Base-by-base conservation (phyloP, 2,329 filamentous ascomycete genomes). In the Phoma sp. region DNA sequence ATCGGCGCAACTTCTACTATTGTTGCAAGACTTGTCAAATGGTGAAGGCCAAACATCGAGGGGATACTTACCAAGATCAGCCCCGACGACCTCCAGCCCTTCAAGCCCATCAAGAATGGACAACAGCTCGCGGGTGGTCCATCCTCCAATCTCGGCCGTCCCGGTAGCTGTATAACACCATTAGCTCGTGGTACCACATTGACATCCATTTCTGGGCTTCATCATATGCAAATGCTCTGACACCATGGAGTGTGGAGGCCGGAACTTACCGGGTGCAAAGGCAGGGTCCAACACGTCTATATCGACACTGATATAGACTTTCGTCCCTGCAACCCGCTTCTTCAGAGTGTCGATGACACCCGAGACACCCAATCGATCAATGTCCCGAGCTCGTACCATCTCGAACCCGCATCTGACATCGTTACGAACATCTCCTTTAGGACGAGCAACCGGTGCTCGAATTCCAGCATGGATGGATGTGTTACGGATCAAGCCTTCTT, bases 401-500 rank as follows among this genome's bases (percentile, higher is more conserved):
- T 79, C 74, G 60, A 87, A 88, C 1, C 85, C 85, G 60, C 84
- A 87, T 9, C 80, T 78, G 37, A 78, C 64, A 64, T 87, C 84
- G 61, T 87, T 85, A 11, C 77, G 72, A 32, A 85, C 55, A 62
- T 87, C 85, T 7, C 73, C 74, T 54, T 80, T 80, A 18, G 71
- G 75, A 10, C 80, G 77, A 7, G 73, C 62, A 1, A 86, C 66
- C 0, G 83, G 83, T 0, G 80, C 84, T 35, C 85, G 78, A 57
- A 86, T 86, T 0, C 85, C 85, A n/a, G 82, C 85, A 67, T 87
- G 85, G 14, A 86, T 80, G 0, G 83, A 86, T 2, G 78, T 80
- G 59, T 86, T 85, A 24, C 76, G 74, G 52, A 87, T 82, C 39
- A 87, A 71, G 0, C 83, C 81, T 69, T 86, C 84, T 68, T 87